These are phyloP conservation scores for Tolypocladium ovalisporum DNA, from an alignment of 2,329 filamentous ascomycete genomes.

Conservation along the genomic window DNA sequence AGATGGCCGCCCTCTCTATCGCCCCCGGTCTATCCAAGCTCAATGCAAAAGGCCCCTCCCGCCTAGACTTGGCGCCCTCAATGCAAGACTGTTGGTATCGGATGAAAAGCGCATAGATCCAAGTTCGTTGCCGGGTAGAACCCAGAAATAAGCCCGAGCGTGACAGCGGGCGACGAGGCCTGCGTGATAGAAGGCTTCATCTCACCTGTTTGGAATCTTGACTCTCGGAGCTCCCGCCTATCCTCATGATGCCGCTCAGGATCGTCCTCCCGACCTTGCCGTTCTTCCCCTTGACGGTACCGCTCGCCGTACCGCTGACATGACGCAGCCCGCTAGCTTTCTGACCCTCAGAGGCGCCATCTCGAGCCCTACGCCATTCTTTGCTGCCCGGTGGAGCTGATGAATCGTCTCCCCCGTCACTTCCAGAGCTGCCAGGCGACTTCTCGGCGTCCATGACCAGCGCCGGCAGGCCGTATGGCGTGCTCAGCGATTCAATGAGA, in stretches of 20 bases:
- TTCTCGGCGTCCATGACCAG: conserved; percentile 17
- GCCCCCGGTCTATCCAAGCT: not conserved
- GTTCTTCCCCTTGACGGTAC: conserved; percentile 23
- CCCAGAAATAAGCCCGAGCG: not conserved
- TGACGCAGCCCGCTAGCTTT: conserved; percentile 17
- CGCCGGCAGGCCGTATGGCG: conserved; percentile 17
- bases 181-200: conserved; percentile 5
- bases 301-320: conserved; percentile 13
- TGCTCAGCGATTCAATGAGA: conserved; percentile 22
- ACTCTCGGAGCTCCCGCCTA: conserved; percentile 28
- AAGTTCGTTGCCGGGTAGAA: not conserved
- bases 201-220: conserved; percentile 23
- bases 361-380: conserved; percentile 14
- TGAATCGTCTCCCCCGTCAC: conserved; percentile 25
- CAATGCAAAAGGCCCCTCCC: not conserved
- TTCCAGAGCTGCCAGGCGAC: conserved; percentile 40
- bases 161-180: not conserved
- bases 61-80: not conserved
- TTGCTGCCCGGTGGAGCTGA: conserved; percentile 17
- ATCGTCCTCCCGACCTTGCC: conserved; percentile 30
- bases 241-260: conserved; percentile 33
- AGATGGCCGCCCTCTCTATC: not conserved
- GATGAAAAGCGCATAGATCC: not conserved
- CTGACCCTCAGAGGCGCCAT: not conserved
- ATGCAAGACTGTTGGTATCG: not conserved